Conservation (phyloP, 768 basidiomycete genomes). For the Rhizopogon roseolus region DNA sequence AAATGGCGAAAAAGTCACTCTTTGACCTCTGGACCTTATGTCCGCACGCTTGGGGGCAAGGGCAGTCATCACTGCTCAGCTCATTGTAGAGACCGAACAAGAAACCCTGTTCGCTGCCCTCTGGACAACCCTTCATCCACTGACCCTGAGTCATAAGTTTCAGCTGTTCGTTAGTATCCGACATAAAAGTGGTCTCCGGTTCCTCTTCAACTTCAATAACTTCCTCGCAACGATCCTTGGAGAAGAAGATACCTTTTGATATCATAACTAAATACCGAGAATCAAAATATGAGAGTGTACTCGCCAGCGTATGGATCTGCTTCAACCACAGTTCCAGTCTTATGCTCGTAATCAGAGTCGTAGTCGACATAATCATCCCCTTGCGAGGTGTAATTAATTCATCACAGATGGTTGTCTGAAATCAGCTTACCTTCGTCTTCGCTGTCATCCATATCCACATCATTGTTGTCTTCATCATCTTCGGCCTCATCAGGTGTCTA, state of each 20-base stretch:
- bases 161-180: slow-evolving; percentile 39
- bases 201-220: slow-evolving; percentile 90
- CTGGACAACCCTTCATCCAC: slow-evolving; percentile 98
- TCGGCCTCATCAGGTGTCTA: slow-evolving; percentile 57
- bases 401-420: neutral
- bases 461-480: slow-evolving; percentile 43
- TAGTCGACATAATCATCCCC: slow-evolving; percentile 71
- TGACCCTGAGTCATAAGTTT: slow-evolving; percentile 82
- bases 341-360: slow-evolving; percentile 71
- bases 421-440: slow-evolving; percentile 45
- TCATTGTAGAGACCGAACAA: slow-evolving; percentile 82
- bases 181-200: slow-evolving; percentile 46
- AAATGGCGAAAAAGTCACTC: slow-evolving; percentile 78
- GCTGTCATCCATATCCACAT: slow-evolving; percentile 39
- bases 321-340: slow-evolving; percentile 40
- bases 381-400: slow-evolving; percentile 9
- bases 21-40: slow-evolving; percentile 54
- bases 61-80: slow-evolving; percentile 55
- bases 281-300: slow-evolving; percentile 6
- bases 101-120: slow-evolving; percentile 86
- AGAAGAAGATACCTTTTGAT: slow-evolving; percentile 81
- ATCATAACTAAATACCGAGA: slow-evolving; percentile 6
- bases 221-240: slow-evolving; percentile 88
- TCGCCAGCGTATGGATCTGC: slow-evolving; percentile 88
- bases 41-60: slow-evolving; percentile 77